phyloP scores from a whole-genome alignment of 805 yeast genomes.

The Teunomyces atbi region DNA sequence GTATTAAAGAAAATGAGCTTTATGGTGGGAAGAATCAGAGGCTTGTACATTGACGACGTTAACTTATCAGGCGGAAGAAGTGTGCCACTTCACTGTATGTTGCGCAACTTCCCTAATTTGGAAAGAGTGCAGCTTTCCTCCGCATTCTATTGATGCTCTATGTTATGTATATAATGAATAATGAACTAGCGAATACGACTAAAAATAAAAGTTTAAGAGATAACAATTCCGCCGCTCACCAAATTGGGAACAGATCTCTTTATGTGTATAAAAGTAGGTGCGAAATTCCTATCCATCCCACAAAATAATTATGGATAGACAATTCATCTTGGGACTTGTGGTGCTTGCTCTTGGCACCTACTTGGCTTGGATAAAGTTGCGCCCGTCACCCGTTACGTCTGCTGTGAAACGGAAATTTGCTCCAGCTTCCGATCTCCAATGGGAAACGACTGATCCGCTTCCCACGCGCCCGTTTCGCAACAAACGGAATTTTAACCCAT shows the following conservation, averaged over 20 bases:
- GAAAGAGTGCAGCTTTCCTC: conserved; percentile 27
- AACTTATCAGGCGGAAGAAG: conserved; percentile 29
- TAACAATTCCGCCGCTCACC: neutral
- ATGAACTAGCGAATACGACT: neutral
- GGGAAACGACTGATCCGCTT: conserved; percentile 41
- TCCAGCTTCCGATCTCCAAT: conserved; percentile 31
- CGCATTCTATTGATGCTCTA: neutral
- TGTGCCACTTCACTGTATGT: conserved; percentile 26
- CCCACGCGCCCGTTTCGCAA: conserved; percentile 37
- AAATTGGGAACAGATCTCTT: neutral
- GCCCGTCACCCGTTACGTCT: neutral
- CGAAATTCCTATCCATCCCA: neutral
- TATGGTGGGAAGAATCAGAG: conserved; percentile 31
- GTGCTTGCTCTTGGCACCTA: neutral
- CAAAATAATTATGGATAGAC: neutral
- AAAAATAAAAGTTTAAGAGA: neutral
- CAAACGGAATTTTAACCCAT: conserved; percentile 33
- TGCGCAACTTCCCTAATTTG: conserved; percentile 31
- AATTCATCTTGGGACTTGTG: neutral
- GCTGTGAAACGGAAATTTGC: neutral
- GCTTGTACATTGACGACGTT: conserved; percentile 32
- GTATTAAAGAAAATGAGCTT: conserved; percentile 32
- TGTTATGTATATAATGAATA: neutral
- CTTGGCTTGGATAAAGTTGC: neutral
- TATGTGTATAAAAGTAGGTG: neutral